phyloP scores from a whole-genome alignment of 257 asterid species.

The Primulina tabacum region DNA sequence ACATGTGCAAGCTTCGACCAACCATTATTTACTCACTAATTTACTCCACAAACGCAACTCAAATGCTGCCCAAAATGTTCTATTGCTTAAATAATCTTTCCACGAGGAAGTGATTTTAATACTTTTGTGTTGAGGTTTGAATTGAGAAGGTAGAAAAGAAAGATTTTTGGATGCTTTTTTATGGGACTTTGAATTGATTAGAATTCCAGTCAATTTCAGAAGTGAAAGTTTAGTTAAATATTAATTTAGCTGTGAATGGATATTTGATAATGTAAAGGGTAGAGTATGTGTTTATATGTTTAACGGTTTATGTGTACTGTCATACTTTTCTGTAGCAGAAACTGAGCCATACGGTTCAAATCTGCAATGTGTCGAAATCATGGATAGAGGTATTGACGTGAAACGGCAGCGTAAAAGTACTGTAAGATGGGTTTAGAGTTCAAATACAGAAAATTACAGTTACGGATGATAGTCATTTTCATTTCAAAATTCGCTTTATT shows the following conservation, averaged over 20 bases:
- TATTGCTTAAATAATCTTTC: too few species aligned
- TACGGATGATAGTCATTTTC: not conserved
- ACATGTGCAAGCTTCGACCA: not conserved
- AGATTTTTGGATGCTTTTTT: not conserved
- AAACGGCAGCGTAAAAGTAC: too few species aligned
- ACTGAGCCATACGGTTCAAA: not conserved
- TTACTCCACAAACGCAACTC: not conserved
- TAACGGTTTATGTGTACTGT: too few species aligned
- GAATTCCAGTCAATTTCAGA: not conserved
- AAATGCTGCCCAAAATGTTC: not conserved
- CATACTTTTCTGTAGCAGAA: not conserved
- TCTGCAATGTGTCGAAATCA: not conserved
- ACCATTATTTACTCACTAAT: not conserved
- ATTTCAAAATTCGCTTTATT: not conserved
- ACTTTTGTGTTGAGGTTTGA: not conserved
- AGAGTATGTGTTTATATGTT: too few species aligned
- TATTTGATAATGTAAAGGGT: too few species aligned
- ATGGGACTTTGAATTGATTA: not conserved
- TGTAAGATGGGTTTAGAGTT: not conserved
- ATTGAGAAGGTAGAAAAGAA: too few species aligned
- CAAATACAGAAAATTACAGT: not conserved
- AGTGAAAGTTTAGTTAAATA: not conserved
- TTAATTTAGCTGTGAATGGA: too few species aligned
- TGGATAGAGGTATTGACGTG: not conserved
- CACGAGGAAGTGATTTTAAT: not conserved